Percentiles rank a stretch among this genome's conserved stretches.
These are phyloP conservation scores for Mucuna pruriens DNA, from an alignment of 306 rosid genomes.

Conservation along the genomic window DNA sequence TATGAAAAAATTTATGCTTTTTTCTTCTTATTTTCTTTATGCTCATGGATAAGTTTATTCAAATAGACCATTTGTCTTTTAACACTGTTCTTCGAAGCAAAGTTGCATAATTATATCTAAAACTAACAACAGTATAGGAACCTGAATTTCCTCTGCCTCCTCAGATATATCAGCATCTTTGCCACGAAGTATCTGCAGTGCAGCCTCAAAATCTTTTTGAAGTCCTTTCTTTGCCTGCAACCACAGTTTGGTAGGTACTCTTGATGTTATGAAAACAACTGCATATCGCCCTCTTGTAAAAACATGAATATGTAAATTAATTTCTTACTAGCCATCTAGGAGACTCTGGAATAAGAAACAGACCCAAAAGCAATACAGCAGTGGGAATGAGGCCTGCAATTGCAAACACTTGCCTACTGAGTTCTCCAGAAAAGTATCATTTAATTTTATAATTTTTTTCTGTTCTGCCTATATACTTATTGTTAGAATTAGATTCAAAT, in stretches of 20 bases:
- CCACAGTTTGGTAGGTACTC: conserved; percentile 7
- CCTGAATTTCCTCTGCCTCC: conserved; percentile 91
- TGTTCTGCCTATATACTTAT: neutral
- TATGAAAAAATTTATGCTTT: too few species aligned
- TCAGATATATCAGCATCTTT: conserved; percentile 68
- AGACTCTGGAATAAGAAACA: conserved; percentile 90
- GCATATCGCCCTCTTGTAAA: neutral
- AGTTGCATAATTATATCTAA: conserved; percentile 15
- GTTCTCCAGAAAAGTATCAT: neutral
- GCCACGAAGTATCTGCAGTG: conserved; percentile 79
- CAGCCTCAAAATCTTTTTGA: conserved; percentile 58
- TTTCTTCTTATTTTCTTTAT: too few species aligned
- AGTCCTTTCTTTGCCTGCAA: conserved; percentile 78
- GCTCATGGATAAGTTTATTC: too few species aligned
- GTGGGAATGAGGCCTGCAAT: conserved; percentile 83
- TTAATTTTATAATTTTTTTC: neutral
- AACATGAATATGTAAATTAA: neutral
- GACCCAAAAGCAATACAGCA: conserved; percentile 76
- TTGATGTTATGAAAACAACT: neutral
- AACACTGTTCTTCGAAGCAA: neutral
- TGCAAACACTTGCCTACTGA: conserved; percentile 49
- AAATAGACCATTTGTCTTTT: too few species aligned
- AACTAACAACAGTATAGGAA: conserved; percentile 27
- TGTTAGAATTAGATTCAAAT: conserved; percentile 16
- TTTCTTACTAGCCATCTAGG: conserved; percentile 95